Evolutionary conservation across 2,329 filamentous ascomycete genomes (phyloP).

Genomic region (Claviceps humidiphila): DNA sequence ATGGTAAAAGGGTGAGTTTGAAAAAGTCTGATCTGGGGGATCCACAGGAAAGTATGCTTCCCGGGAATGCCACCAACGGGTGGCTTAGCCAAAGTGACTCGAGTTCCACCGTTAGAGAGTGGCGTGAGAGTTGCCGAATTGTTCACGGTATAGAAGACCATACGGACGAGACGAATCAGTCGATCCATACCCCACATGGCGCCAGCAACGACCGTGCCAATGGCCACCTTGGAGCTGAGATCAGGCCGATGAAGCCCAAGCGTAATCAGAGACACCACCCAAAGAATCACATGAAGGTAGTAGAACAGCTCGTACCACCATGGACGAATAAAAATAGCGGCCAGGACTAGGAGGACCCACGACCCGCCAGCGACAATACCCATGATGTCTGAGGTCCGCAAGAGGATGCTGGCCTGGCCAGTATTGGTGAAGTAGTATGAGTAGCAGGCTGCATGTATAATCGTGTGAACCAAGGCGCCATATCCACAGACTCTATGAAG

Average conservation of each 20-base stretch:
- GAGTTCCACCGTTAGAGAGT: slow-evolving; percentile 39
- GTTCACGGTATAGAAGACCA: slow-evolving; percentile 32
- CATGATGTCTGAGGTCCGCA: slow-evolving; percentile 26
- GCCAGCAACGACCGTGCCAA: slow-evolving; percentile 28
- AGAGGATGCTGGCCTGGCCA: slow-evolving; percentile 18
- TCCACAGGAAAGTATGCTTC: slow-evolving; percentile 52
- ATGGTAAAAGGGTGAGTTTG: slow-evolving; percentile 55
- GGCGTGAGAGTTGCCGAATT: slow-evolving; percentile 40
- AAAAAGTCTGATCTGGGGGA: slow-evolving; percentile 40
- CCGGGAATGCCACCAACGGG: slow-evolving; percentile 35
- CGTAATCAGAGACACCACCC: slow-evolving; percentile 32
- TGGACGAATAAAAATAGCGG: slow-evolving; percentile 28
- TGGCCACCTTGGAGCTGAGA: slow-evolving; percentile 26
- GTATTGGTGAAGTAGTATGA: slow-evolving; percentile 24
- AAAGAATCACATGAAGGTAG: slow-evolving; percentile 36
- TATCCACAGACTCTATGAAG: slow-evolving; percentile 42
- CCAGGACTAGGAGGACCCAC: slow-evolving; percentile 30
- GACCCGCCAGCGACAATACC: slow-evolving; percentile 35
- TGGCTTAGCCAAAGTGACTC: slow-evolving; percentile 38
- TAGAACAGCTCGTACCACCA: slow-evolving; percentile 45
- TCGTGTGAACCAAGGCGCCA: slow-evolving; percentile 29
- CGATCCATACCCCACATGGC: slow-evolving; percentile 39
- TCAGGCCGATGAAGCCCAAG: slow-evolving; percentile 39
- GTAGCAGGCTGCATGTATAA: slow-evolving; percentile 34
- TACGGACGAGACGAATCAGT: slow-evolving; percentile 29